These are phyloP conservation scores for Colletotrichum theobromicola DNA, from an alignment of 2,329 filamentous ascomycete species.

Conservation along the genomic window DNA sequence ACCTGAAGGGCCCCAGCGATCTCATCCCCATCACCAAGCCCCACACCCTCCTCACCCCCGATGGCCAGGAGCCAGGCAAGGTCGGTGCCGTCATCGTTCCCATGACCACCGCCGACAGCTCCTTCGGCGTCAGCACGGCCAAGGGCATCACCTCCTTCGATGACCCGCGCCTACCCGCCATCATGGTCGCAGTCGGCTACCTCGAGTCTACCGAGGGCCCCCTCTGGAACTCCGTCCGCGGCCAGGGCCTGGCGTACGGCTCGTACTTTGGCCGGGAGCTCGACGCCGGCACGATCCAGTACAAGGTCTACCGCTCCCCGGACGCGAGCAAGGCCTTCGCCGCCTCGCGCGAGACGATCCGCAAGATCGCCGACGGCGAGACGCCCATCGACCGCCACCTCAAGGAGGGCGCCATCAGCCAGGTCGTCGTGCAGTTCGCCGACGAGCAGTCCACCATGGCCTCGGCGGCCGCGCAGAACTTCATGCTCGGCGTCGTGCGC, in stretches of 20 bases:
- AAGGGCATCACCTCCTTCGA: constrained; percentile 76
- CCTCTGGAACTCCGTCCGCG: constrained; percentile 91
- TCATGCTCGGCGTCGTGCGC: constrained; percentile 80
- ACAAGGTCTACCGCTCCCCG: constrained; percentile 88
- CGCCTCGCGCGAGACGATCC: constrained; percentile 76
- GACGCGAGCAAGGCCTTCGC: constrained; percentile 86
- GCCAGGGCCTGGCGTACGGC: constrained; percentile 92
- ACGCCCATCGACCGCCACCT: constrained; percentile 78
- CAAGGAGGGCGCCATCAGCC: constrained; percentile 88
- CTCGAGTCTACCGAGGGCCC: constrained; percentile 94
- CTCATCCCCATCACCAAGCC: constrained; percentile 75
- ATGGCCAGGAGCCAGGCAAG: constrained; percentile 77
- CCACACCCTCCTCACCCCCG: constrained; percentile 73
- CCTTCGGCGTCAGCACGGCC: constrained; percentile 79
- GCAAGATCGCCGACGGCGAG: constrained; percentile 74
- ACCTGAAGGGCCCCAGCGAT: constrained; percentile 45
- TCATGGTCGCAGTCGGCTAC: constrained; percentile 89
- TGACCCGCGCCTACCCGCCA: constrained; percentile 79
- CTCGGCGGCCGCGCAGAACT: constrained; percentile 82
- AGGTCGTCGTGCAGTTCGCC: constrained; percentile 84
- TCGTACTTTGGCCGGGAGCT: constrained; percentile 78
- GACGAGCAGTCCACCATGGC: constrained; percentile 89
- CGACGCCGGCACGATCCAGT: constrained; percentile 81
- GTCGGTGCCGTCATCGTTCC: constrained; percentile 81
- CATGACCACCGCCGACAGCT: constrained; percentile 92